Base-by-base conservation (phyloP, 169 alveolate genomes). In the Fabrea salina region DNA sequence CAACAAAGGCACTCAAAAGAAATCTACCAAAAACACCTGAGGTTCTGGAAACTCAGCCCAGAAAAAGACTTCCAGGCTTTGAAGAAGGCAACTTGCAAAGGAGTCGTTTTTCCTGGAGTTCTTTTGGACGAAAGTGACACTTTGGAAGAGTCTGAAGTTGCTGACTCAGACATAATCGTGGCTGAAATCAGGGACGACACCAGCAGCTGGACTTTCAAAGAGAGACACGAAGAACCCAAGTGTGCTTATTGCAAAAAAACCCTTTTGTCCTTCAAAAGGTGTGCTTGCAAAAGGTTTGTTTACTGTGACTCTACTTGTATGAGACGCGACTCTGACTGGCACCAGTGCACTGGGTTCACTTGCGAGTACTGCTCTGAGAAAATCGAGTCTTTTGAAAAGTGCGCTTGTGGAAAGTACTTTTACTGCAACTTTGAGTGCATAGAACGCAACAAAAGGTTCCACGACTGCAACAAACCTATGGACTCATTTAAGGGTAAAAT, bases 91-190 rank as follows among this genome's bases (percentile, higher is more conserved):
- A 47, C 56, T 16, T 16, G 19, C 16, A n/a, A n/a, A n/a, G n/a
- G n/a, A n/a, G n/a, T n/a, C n/a, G 19, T 0, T 47, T 47, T 47
- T 47, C 56, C 56, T 56, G 68, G 41, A 3, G 27, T 19, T 1
- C 16, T 1, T 3, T 56, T 56, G 27, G 27, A 56, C 37, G 54
- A 33, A 16, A 37, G 37, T 27, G 1, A 16, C 11, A 61, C 22
- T 25, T 16, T 61, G 13, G 75, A 61, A 61, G 75, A 61, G 47
- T 68, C 57, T 6, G 37, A 51, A 58, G 49, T 80, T 49, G 64
- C 67, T 6, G 51, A 43, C 1, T 4, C 7, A 56, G 51, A 80
- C 16, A 30, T 80, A 44, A 4, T 5, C n/a, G 40, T 54, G 56
- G 5, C 51, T 22, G 66, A 30, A 16, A 49, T 53, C 4, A 6